Conservation (phyloP, 2,329 filamentous ascomycete genomes). For the Didymella pinodella region DNA sequence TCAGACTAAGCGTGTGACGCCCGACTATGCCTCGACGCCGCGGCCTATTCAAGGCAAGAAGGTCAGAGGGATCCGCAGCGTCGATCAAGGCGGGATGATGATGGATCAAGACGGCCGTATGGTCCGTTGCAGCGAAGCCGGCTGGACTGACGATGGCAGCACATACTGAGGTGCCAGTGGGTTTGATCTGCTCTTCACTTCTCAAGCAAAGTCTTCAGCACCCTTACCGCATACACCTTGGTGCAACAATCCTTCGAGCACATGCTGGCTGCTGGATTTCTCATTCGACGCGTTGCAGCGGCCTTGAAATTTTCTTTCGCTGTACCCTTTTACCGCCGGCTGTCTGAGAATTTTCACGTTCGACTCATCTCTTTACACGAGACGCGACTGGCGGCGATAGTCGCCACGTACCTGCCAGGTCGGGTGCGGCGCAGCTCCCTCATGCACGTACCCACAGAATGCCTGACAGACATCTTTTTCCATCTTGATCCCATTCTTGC, state of each 20-base stretch:
- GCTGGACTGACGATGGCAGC: conserved; percentile 61
- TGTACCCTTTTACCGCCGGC: conserved; percentile 10
- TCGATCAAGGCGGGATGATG: conserved; percentile 52
- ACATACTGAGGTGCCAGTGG: conserved; percentile 36
- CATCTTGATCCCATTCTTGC: conserved; percentile 6
- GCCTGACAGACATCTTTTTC: not conserved
- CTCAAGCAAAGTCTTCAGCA: not conserved
- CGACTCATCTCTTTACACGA: conserved; percentile 25
- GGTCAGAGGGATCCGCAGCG: conserved; percentile 55
- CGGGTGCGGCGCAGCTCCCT: conserved; percentile 22
- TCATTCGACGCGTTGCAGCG: conserved; percentile 3
- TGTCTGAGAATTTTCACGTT: conserved; percentile 24
- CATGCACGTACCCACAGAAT: conserved; percentile 11
- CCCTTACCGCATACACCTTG: not conserved
- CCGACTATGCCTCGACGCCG: conserved; percentile 46
- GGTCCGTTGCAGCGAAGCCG: conserved; percentile 60
- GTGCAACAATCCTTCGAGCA: not conserved
- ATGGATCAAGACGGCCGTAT: conserved; percentile 54
- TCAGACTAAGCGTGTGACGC: conserved; percentile 68
- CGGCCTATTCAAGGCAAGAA: conserved; percentile 48
- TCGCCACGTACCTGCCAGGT: conserved; percentile 37
- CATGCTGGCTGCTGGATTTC: not conserved
- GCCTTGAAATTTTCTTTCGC: conserved; percentile 15
- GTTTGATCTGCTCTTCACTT: not conserved
- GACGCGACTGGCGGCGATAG: conserved; percentile 34